A percentile compares a stretch with the other conserved stretches of the same genome.
Conservation (phyloP, 2,329 filamentous ascomycete genomes). For the Akanthomyces dipterigenus region DNA sequence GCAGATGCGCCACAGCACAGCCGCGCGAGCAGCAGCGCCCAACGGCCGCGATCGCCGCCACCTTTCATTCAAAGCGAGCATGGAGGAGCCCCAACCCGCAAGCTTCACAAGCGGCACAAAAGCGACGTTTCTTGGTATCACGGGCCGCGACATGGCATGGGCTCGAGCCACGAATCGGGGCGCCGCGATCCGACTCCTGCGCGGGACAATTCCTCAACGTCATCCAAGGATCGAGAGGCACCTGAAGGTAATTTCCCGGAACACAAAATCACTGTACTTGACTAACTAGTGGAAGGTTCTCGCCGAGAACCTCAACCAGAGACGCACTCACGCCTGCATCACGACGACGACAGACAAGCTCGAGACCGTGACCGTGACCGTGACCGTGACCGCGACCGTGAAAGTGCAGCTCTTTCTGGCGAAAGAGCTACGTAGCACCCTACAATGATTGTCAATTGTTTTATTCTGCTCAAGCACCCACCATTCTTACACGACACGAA, state of each 20-base stretch:
- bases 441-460: background rate
- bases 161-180: background rate
- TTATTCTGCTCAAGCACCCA: background rate
- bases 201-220: constrained; percentile 11
- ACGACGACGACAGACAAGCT: background rate
- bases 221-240: constrained; percentile 9
- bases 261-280: background rate
- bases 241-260: background rate
- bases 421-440: background rate
- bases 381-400: background rate
- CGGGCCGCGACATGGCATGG: constrained; percentile 18
- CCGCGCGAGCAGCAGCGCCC: constrained; percentile 20
- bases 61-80: constrained; percentile 22
- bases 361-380: background rate
- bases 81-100: constrained; percentile 18
- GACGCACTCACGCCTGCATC: background rate
- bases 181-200: constrained; percentile 6
- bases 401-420: background rate
- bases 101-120: constrained; percentile 28
- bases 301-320: constrained; percentile 4
- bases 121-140: constrained; percentile 32
- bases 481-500: constrained; percentile 4
- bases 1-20: constrained; percentile 31
- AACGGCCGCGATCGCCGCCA: constrained; percentile 28
- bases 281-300: background rate